Evolutionary conservation across 2,329 filamentous ascomycete species (phyloP).

Genomic region (Ophiostoma fasciatum): DNA sequence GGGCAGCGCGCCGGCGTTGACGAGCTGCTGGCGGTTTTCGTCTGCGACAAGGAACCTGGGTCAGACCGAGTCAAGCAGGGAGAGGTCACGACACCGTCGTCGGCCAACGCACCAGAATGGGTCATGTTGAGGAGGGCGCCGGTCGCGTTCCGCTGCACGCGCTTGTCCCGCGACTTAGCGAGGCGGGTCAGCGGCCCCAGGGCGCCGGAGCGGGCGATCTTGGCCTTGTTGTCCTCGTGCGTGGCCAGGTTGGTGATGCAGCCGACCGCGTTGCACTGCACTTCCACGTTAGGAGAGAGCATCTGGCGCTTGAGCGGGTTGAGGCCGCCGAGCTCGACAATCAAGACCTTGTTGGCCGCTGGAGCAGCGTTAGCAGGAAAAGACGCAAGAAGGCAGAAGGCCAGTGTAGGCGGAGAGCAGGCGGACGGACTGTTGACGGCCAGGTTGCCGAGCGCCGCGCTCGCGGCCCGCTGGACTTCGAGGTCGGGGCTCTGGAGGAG

Average conservation of each 20-base stretch:
- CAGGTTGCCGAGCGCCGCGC: slow-evolving; percentile 86
- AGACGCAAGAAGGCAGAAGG: background rate
- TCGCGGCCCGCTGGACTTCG: slow-evolving; percentile 91
- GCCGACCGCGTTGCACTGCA: slow-evolving; percentile 96
- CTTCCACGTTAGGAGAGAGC: slow-evolving; percentile 95
- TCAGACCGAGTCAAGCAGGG: background rate
- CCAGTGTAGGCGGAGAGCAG: too few relatives aligned
- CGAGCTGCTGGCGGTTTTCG: slow-evolving; percentile 93
- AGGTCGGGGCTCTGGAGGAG: slow-evolving; percentile 91
- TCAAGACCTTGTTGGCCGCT: slow-evolving; percentile 97
- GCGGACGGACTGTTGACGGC: slow-evolving; percentile 80
- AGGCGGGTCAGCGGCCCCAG: slow-evolving; percentile 79
- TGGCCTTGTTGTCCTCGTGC: slow-evolving; percentile 98
- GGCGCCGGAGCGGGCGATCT: slow-evolving; percentile 90
- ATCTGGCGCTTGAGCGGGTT: slow-evolving; percentile 91
- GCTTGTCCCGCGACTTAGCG: slow-evolving; percentile 96
- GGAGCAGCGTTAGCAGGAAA: background rate
- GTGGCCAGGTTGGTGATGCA: slow-evolving; percentile 98
- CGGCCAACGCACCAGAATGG: slow-evolving; percentile 60
- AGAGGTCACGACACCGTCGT: background rate
- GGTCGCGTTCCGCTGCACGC: slow-evolving; percentile 93
- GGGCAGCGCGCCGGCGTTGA: slow-evolving; percentile 94
- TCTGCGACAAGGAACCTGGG: slow-evolving; percentile 28
- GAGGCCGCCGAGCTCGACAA: slow-evolving; percentile 82
- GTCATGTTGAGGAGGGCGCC: slow-evolving; percentile 98